phyloP scores from a whole-genome alignment of 495 filamentous ascomycete species.

The Aspergillus mulundensis region DNA sequence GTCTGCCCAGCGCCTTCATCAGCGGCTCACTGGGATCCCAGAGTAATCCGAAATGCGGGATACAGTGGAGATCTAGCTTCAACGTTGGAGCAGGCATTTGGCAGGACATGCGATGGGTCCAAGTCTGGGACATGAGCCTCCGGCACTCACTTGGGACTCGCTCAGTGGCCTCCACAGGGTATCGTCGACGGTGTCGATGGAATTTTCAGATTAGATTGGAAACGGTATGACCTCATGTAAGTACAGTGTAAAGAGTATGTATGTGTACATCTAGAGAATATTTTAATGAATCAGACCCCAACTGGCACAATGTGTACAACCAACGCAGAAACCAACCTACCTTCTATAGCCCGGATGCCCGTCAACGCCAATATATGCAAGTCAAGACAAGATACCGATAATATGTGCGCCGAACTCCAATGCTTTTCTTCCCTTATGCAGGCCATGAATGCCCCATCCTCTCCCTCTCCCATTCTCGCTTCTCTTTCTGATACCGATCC shows the following conservation, averaged over 20 bases:
- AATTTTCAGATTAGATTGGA: too few species aligned
- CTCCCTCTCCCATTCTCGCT: conserved; percentile 8
- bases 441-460: neutral
- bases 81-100: too few species aligned
- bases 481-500: conserved; percentile 15
- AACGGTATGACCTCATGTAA: too few species aligned
- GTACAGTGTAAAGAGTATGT: conserved; percentile 11
- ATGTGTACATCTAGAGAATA: conserved; percentile 12
- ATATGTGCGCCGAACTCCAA: conserved; percentile 1
- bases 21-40: too few species aligned
- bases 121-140: too few species aligned
- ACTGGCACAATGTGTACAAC: neutral
- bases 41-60: too few species aligned
- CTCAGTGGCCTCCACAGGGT: too few species aligned
- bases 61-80: too few species aligned
- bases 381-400: conserved; percentile 7
- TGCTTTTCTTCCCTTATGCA: neutral
- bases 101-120: too few species aligned
- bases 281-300: neutral
- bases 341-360: neutral
- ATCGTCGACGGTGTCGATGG: too few species aligned
- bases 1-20: too few species aligned
- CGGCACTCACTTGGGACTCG: too few species aligned
- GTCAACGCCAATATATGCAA: neutral
- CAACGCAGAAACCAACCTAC: neutral